These are phyloP conservation scores for Trichophyton simii DNA, from an alignment of 2,329 filamentous ascomycete genomes.

Conservation along the genomic window DNA sequence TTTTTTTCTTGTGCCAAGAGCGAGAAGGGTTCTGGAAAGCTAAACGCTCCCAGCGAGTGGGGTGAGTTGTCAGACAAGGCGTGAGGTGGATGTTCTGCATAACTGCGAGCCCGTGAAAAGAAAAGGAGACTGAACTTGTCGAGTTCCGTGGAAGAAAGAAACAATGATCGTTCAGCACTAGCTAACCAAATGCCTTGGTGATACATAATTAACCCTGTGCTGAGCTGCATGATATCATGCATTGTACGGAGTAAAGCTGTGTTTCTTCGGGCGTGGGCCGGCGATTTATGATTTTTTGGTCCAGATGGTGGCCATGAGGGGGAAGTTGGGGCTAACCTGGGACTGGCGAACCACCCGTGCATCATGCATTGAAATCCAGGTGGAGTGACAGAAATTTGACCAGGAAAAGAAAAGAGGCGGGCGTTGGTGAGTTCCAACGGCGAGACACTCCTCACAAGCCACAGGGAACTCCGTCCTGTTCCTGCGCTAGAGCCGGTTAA, in stretches of 20 bases:
- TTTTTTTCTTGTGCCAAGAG: neutral
- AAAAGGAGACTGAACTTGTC: neutral
- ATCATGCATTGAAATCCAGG: neutral
- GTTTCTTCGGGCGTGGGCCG: neutral
- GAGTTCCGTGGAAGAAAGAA: neutral
- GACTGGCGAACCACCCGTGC: neutral
- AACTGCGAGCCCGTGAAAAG: neutral
- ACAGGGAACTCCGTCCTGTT: neutral
- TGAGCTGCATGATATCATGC: neutral
- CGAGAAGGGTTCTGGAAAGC: neutral
- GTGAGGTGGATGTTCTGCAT: neutral
- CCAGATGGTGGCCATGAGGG: neutral
- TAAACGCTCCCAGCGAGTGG: neutral
- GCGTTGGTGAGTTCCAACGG: neutral
- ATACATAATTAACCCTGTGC: neutral
- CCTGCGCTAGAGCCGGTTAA: neutral
- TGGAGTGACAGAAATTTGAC: neutral
- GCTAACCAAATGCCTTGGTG: neutral
- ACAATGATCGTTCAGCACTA: neutral
- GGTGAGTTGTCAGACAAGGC: neutral
- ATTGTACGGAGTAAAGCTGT: neutral
- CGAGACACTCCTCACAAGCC: neutral
- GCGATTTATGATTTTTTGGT: neutral
- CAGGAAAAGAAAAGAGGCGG: neutral
- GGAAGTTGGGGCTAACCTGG: neutral